Base-by-base conservation (phyloP, 176 grass and related monocot species). In the Microstegium vimineum region DNA sequence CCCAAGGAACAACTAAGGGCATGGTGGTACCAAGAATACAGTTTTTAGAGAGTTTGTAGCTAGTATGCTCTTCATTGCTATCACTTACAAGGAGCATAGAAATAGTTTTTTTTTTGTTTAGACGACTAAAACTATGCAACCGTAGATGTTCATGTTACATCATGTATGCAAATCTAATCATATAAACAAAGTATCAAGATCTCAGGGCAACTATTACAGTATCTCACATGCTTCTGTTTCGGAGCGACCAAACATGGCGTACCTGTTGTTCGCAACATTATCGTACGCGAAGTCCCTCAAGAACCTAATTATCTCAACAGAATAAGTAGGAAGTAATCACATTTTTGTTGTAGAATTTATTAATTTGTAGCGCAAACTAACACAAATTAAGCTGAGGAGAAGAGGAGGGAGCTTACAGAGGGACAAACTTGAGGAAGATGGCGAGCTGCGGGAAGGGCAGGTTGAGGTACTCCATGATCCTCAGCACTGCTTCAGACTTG, bases 401-500 rank as follows among this genome's bases (percentile, higher is more conserved):
- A 34, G 22, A 16, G 12, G 11, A 34, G n/a, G 61, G 45, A 52
- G 49, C 95, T 91, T 91, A 95, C 95, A 88, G 69, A 71, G 95
- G 95, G 34, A 79, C 54, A 10, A 91, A 77, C 56, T 91, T 91
- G 36, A 91, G 79, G 74, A 95, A 87, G 63, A 84, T 36, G 30
- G 96, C 93, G 22, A 93, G 87, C 62, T 95, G 90, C 10, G 90
- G 96, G 60, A 98, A 98, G 7, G 93, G 96, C 75, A 88, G 71
- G 73, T 88, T 86, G 28, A 98, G 93, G 67, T 95, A 87, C 89
- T 91, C 93, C 93, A 98, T 91, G 84, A 98, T 98, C 84, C 79
- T 91, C 68, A 98, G 72, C 73, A 95, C 96, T 4, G 96, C 96
- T 52, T 98, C 96, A 5, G 96, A 98, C 77, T 98, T 98, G 86